Percentiles rank a stretch among this genome's conserved stretches.
Evolutionary conservation across 306 rosid species (phyloP).

Genomic region (Neltuma alba): DNA sequence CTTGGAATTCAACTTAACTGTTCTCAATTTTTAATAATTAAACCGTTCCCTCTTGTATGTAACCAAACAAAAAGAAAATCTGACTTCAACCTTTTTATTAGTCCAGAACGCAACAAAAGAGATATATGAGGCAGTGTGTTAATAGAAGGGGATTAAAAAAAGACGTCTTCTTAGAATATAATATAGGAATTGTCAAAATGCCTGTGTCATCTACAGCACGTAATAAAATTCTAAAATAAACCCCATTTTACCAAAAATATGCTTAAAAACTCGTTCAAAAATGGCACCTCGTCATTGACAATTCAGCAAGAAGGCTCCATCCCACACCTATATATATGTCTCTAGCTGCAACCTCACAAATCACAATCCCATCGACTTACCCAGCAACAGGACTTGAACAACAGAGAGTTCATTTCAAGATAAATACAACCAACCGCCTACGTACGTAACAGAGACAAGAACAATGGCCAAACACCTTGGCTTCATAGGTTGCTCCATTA

Average conservation of each 20-base stretch:
- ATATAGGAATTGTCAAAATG: not conserved
- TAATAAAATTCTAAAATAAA: not conserved
- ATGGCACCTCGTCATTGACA: not conserved
- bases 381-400: not conserved
- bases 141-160: too few relatives aligned
- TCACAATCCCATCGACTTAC: not conserved
- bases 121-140: too few relatives aligned
- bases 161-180: not conserved
- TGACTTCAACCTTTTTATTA: too few relatives aligned
- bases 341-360: not conserved
- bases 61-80: too few relatives aligned
- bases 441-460: not conserved
- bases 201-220: not conserved
- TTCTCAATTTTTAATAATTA: not conserved
- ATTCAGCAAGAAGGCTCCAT: not conserved
- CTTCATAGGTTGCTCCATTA: not conserved
- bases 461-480: not conserved
- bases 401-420: not conserved
- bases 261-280: not conserved
- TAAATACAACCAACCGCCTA: not conserved
- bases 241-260: not conserved
- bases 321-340: not conserved
- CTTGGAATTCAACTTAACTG: not conserved
- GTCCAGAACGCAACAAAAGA: too few relatives aligned
- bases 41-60: not conserved